Evolutionary conservation across 208 protist genomes (phyloP), one percentile per base, ranked within the genome.

Genomic region (Entamoeba moshkovskii): DNA sequence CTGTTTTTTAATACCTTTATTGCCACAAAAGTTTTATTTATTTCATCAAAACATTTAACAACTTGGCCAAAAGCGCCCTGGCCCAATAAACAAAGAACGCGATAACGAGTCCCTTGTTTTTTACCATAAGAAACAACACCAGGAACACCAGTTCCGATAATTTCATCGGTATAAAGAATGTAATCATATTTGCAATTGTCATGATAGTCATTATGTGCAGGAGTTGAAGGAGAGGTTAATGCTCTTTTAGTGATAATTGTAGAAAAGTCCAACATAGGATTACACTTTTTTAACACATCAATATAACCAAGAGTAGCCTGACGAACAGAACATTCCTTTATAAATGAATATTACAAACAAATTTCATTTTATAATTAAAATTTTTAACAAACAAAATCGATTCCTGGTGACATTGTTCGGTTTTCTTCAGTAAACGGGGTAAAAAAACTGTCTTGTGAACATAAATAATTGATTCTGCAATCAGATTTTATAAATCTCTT

Each of bases 31-130:
- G 25, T 45, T 15, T 95, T 47, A 47, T 16, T 52, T 44, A 93
- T 85, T 42, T 96, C 45, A 52, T 96, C 95, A 29, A 93, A 73
- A 44, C 44, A 93, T 45, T 97, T 97, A 3, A 97, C 91, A n/a
- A 98, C 98, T 91, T 98, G 98, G 49, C 98, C 98, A 94, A 98
- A 98, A 0, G 96, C 97, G 25, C 98, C 98, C 49, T 97, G 96
- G 25, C 98, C 98, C 25, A 92, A 45, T 92, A 46, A 45, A 25
- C 38, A 42, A 42, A 92, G 38, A 29, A 92, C 73, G 11, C 29
- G 8, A 45, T 46, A 92, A 18, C 42, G 8, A 29, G 29, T 29
- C 11, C 73, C 73, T 45, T 92, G 73, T 45, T 46, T 46, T 25
- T 92, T 92, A 29, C 73, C 59, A 85, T 85, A 85, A 13, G 59